Percentiles rank a stretch among this genome's conserved stretches.
Evolutionary conservation across 2,329 filamentous ascomycete genomes (phyloP).

Genomic region (Fusarium neocosmosporiellum): DNA sequence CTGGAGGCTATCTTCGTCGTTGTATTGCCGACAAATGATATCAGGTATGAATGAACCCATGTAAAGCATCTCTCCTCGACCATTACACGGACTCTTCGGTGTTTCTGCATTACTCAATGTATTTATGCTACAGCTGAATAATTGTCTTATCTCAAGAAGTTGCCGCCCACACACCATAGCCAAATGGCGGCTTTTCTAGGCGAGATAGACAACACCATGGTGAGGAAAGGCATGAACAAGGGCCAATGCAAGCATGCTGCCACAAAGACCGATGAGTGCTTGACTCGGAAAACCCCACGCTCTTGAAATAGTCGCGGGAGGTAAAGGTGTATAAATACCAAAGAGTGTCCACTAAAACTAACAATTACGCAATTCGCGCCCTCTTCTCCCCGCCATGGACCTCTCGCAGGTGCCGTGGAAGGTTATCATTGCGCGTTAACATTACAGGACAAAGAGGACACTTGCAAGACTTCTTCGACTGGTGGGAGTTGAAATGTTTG

Average conservation of each 20-base stretch:
- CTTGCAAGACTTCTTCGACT: neutral
- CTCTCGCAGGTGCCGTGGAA: slow-evolving; percentile 21
- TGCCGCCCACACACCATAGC: neutral
- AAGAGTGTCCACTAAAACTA: neutral
- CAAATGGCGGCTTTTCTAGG: neutral
- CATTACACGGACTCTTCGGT: neutral
- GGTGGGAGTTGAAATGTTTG: slow-evolving; percentile 21
- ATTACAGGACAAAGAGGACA: slow-evolving; percentile 9
- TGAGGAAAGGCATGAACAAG: neutral
- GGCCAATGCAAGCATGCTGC: neutral
- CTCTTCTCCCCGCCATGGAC: slow-evolving; percentile 14
- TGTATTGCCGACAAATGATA: neutral
- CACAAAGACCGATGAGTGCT: neutral
- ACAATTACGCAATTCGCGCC: neutral
- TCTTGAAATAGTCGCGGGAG: neutral
- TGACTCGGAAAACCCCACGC: neutral
- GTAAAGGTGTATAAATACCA: neutral
- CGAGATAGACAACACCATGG: neutral
- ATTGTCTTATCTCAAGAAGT: neutral
- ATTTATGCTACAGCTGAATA: rapidly evolving
- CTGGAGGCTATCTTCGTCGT: neutral
- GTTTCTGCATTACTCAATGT: neutral
- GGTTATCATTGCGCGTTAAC: slow-evolving; percentile 19
- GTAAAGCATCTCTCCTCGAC: too few species aligned
- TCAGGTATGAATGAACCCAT: neutral